Conservation (phyloP, 139 green algal species). For the Micractinium sp. region DNA sequence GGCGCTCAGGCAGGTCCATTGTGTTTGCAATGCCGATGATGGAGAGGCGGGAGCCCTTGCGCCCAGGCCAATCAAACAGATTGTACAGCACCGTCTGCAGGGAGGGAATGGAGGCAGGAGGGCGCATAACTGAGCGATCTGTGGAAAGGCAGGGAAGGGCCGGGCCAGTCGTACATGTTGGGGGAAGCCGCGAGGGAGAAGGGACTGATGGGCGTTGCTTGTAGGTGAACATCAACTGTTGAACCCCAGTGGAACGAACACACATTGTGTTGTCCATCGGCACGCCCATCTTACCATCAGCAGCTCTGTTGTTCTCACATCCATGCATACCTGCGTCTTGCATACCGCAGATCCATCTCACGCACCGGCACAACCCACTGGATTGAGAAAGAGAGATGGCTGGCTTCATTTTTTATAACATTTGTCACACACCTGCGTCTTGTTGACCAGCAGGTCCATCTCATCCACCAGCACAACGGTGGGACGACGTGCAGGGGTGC, state of each 20-base stretch:
- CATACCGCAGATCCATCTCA: no score
- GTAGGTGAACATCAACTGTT: no score
- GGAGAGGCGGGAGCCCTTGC: slow-evolving; percentile 66
- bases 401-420: no score
- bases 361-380: no score
- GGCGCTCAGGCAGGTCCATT: slow-evolving; percentile 94
- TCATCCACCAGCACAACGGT: slow-evolving; percentile 94
- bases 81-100: slow-evolving; percentile 94
- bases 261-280: no score
- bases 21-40: slow-evolving; percentile 98
- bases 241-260: no score
- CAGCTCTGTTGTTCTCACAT: no score
- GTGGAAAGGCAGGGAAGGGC: neutral
- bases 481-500: slow-evolving; percentile 39
- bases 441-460: slow-evolving; percentile 95
- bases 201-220: no score
- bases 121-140: neutral
- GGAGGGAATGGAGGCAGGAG: neutral
- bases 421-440: slow-evolving; percentile 66
- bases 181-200: neutral
- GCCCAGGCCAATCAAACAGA: slow-evolving; percentile 95
- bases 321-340: neutral
- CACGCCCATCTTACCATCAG: no score
- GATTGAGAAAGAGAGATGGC: neutral
- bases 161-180: neutral